Percentiles rank a stretch among this genome's conserved stretches.
Evolutionary conservation across 169 alveolate species (phyloP).

Genomic region (Eimeria sp.): DNA sequence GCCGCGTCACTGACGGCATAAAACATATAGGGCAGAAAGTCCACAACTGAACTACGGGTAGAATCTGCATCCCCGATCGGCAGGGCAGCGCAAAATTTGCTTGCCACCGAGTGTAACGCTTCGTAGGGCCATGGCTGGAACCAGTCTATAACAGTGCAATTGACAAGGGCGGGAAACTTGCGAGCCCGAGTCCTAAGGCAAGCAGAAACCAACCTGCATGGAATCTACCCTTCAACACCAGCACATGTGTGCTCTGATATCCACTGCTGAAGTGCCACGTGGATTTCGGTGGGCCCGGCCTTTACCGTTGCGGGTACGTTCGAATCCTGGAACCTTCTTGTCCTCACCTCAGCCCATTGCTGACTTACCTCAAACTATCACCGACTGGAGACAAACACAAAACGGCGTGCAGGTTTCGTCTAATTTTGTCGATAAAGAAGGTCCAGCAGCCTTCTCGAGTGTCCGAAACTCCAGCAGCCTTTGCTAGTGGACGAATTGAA

Average conservation of each 20-base stretch:
- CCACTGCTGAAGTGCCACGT: not conserved
- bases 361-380: no score
- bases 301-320: not conserved
- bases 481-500: slow-evolving; percentile 92
- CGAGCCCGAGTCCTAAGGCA: slow-evolving; percentile 90
- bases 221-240: not conserved
- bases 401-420: slow-evolving; percentile 96
- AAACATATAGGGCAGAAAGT: slow-evolving; percentile 95
- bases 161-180: slow-evolving; percentile 97
- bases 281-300: not conserved
- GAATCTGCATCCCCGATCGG: slow-evolving; percentile 91
- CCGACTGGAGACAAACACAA: slow-evolving; percentile 98
- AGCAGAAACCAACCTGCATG: not conserved
- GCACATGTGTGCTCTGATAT: not conserved
- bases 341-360: slow-evolving; percentile 90
- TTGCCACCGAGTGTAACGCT: slow-evolving; percentile 96
- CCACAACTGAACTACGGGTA: slow-evolving; percentile 90
- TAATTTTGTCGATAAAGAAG: slow-evolving; percentile 96
- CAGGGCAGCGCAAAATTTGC: slow-evolving; percentile 90
- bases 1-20: slow-evolving; percentile 84
- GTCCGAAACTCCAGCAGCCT: slow-evolving; percentile 95
- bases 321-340: not conserved
- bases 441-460: slow-evolving; percentile 95
- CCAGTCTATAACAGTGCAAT: slow-evolving; percentile 97
- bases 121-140: slow-evolving; percentile 98